Base-by-base conservation (phyloP, 1,139 yeast species). In the Sugiyamaella grinbergsii region DNA sequence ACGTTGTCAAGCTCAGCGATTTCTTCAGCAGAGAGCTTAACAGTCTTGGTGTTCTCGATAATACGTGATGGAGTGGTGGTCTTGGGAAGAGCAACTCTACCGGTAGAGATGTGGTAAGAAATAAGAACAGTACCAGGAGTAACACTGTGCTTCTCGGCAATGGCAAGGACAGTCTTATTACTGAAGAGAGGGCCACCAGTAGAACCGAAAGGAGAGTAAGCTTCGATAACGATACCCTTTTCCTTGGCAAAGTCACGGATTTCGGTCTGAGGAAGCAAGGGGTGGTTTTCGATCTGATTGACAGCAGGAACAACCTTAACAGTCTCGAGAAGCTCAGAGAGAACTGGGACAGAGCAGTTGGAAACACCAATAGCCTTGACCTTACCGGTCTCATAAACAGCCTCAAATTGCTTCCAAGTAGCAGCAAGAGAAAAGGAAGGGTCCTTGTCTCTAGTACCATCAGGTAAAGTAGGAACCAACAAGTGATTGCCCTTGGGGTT, bases 131-230 rank as follows among this genome's bases (percentile, higher is more conserved):
- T 78, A 36, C 88, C 88, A 11, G 86, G 73, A 2, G 79, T 71
- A 38, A 77, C 82, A 24, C 68, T 64, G 65, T 83, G 75, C 59
- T 78, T 77, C 51, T 77, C 71, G 43, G 91, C 89, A 54, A 87
- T 67, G 26, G 71, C 66, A 15, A 64, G 57, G 24, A 87, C 70
- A 1, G 71, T 68, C 41, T 72, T 71, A 59, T 84, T 78, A 49
- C 72, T 65, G 61, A 83, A 72, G 37, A 85, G 67, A 13, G 91
- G 88, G 19, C 89, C 83, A 50, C 79, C 80, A 15, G 78, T 71
- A 32, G 88, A 79, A 16, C 93, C 95, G 60, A 88, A 76, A 53
- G 96, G 95, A 32, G 90, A 83, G 68, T 85, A 88, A 36, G 93
- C 91, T 66, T 86, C 87, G 50, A 83, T 66, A 20, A 77, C 65